Percentiles rank a stretch among this genome's conserved stretches.
Evolutionary conservation across 495 filamentous ascomycete species (phyloP).

Genomic region (Beverwykella pulmonaria): DNA sequence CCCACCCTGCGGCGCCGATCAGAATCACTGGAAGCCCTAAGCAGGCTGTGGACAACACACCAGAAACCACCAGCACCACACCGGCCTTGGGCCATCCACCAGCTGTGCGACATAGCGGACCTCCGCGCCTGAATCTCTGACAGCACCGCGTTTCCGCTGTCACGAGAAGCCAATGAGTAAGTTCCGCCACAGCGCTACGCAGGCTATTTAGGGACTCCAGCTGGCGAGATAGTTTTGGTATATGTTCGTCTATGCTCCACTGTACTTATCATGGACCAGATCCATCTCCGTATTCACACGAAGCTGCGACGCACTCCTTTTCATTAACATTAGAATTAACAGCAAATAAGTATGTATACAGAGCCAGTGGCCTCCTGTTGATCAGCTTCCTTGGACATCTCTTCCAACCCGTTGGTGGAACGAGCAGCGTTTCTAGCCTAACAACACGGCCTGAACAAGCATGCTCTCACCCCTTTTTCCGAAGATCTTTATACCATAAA

Average conservation of each 20-base stretch:
- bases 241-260: neutral
- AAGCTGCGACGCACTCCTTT: neutral
- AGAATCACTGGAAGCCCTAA: neutral
- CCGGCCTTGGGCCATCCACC: neutral
- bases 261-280: neutral
- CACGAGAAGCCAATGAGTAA: neutral
- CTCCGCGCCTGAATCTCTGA: neutral
- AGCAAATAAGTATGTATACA: neutral
- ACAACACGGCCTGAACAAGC: too few relatives aligned
- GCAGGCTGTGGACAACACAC: too few relatives aligned
- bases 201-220: too few relatives aligned
- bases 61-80: neutral
- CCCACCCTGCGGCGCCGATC: neutral
- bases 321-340: conserved; percentile 9
- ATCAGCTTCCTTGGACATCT: neutral
- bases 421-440: too few relatives aligned
- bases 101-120: neutral
- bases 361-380: neutral
- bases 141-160: neutral
- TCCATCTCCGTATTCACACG: neutral
- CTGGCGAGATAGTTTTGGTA: too few relatives aligned
- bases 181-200: too few relatives aligned
- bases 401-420: too few relatives aligned
- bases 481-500: too few relatives aligned
- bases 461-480: too few relatives aligned